A percentile compares a stretch with the other conserved stretches of the same genome.
These are phyloP conservation scores for Barnettozyma populi DNA, from an alignment of 805 yeast genomes.

Conservation along the genomic window DNA sequence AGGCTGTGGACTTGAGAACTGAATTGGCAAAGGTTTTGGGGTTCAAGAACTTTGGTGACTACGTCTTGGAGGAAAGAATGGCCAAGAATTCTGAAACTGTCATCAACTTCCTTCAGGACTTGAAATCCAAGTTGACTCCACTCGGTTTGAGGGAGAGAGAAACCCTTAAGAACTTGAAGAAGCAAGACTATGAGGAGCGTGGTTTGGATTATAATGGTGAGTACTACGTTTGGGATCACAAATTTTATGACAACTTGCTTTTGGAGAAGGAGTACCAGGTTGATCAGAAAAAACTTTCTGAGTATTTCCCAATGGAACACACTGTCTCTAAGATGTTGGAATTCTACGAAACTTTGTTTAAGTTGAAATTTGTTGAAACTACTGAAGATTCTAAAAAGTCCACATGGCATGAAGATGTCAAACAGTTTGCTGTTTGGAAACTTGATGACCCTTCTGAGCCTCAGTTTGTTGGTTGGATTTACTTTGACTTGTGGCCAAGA, in stretches of 20 bases:
- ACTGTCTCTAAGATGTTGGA: slow-evolving; percentile 65
- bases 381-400: slow-evolving; percentile 30
- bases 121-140: slow-evolving; percentile 52
- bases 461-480: slow-evolving; percentile 70
- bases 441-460: slow-evolving; percentile 44
- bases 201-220: slow-evolving; percentile 37
- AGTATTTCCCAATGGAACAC: slow-evolving; percentile 69
- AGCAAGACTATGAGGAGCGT: slow-evolving; percentile 41
- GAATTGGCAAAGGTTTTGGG: slow-evolving; percentile 61
- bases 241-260: slow-evolving; percentile 59
- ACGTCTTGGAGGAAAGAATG: slow-evolving; percentile 71
- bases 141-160: slow-evolving; percentile 52
- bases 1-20: slow-evolving; percentile 58
- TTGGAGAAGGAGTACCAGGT: slow-evolving; percentile 66
- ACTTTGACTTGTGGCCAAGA: slow-evolving; percentile 79
- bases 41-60: slow-evolving; percentile 63
- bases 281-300: slow-evolving; percentile 65
- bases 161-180: slow-evolving; percentile 45
- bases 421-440: slow-evolving; percentile 66
- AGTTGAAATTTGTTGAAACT: slow-evolving; percentile 56
- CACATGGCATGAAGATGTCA: slow-evolving; percentile 78
- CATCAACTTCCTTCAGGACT: slow-evolving; percentile 53
- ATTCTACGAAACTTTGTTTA: slow-evolving; percentile 65
- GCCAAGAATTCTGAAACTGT: slow-evolving; percentile 66
- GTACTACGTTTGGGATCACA: slow-evolving; percentile 68